Evolutionary conservation across 345 rosid genomes (phyloP), one percentile per base, ranked within the genome.

Genomic region (Sonneratia caseolaris): DNA sequence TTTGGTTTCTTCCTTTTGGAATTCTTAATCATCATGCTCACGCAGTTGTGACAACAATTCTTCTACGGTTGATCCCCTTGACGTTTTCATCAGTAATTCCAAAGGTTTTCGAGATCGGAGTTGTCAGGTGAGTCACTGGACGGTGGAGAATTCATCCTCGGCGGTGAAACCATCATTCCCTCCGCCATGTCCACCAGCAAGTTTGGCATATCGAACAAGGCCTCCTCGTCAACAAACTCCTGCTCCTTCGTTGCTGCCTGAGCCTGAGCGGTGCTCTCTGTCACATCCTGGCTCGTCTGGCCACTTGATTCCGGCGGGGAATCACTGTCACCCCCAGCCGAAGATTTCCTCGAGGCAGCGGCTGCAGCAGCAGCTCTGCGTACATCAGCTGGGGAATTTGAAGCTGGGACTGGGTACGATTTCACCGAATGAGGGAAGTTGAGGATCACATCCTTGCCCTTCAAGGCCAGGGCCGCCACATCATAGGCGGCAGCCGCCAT

Each of bases 401-500:
- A 87, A 0, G 74, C 77, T 0, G 97, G 98, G 21, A 91, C 81
- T 10, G 87, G 96, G 73, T 89, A 91, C 21, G 79, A 70, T 59
- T 70, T 68, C 47, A 74, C 87, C 13, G 70, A 80, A 32, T 62
- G 80, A 0, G 96, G 98, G 78, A 91, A 93, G 74, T 93, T 93
- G 36, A 91, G 86, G 67, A 67, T 79, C 2, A 91, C 89, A 3
- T 88, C 86, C 3, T 71, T 40, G 6, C 97, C 97, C 79, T 83
- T 91, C 16, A 93, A 84, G 75, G 97, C 94, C 6, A 89, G 71
- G 15, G 89, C 94, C 9, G 98, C 98, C 75, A 87, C 97, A 51
- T 93, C 98, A 70, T 88, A 89, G 14, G 98, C 98, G 0, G 91
- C 81, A 0, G 98, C 98, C 0, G 98, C 98, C 96, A 91, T 93